Evolutionary conservation across 2,329 filamentous ascomycete genomes (phyloP), one percentile per base, ranked within the genome.

Genomic region (Colletotrichum liaoningense): DNA sequence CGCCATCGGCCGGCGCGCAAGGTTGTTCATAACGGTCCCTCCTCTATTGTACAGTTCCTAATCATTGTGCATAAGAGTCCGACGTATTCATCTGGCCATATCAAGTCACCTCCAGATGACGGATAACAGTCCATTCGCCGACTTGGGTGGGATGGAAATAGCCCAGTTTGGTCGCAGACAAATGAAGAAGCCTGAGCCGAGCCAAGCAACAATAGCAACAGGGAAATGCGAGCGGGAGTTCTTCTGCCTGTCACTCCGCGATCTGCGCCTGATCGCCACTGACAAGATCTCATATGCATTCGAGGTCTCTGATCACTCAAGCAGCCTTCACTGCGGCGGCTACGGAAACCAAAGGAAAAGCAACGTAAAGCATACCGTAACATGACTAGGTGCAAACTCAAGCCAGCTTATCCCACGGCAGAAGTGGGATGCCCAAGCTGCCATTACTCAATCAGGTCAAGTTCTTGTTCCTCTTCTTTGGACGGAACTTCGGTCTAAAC

Each of bases 151-250:
- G 26, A 69, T 58, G 33, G 35, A 38, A 65, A 52, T 69, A 65
- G 38, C 52, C 28, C 46, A n/a, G 24, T 22, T 63, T 26, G 11
- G 55, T 60, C 46, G 33, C 63, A 55, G 62, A 63, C 46, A 63
- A 54, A 63, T 49, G 49, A 28, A 49, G 69, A n/a, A 63, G 14
- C 16, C 35, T 52, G 38, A 72, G 42, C 65, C 54, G 59, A 64
- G 65, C 56, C 65, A 63, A 54, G 38, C 54, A 57, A 35, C 38
- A 14, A 19, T 1, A 16, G 38, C 38, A 19, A 42, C 6, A 19
- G 38, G 14, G 60, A 63, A 42, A 60, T 65, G 60, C 42, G 38
- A 49, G 63, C 60, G 19, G 19, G n/a, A 59, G 30, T 19, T 52
- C 38, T 22, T 42, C 46, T 55, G 57, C 11, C 30, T 22, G 42